Conservation (phyloP, 2,329 filamentous ascomycete genomes). For the Fonsecaea multimorphosa region DNA sequence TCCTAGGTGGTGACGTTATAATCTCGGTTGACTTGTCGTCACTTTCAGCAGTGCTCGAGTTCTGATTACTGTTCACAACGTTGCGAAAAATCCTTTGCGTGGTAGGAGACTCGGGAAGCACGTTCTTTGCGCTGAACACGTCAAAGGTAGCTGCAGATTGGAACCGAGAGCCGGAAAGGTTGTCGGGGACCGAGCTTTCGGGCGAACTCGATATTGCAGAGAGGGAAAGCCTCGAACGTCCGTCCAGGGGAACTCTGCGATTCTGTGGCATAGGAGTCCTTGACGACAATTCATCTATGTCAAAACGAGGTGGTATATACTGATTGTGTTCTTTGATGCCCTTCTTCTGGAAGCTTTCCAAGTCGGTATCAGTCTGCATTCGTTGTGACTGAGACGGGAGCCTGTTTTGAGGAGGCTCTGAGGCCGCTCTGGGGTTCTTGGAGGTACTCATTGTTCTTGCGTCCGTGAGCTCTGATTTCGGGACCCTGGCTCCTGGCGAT, state of each 20-base stretch:
- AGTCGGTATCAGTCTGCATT: neutral
- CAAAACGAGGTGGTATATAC: neutral
- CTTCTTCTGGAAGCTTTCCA: neutral
- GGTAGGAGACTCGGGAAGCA: neutral
- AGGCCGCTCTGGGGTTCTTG: neutral
- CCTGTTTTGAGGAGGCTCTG: conserved; percentile 14
- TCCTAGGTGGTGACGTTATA: neutral
- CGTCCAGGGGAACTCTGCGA: neutral
- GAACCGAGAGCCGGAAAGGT: neutral
- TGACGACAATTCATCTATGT: neutral
- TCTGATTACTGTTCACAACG: neutral
- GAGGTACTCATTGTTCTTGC: neutral
- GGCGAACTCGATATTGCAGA: neutral
- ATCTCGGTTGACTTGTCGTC: neutral
- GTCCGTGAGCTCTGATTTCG: neutral
- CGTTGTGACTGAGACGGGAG: neutral
- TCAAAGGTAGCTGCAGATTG: neutral
- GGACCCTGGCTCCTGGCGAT: neutral
- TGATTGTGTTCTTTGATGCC: neutral
- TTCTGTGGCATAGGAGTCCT: neutral
- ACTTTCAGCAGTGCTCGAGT: neutral
- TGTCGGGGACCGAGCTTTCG: neutral
- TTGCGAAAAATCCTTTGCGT: neutral
- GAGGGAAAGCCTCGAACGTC: neutral
- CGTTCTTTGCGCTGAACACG: neutral